A percentile compares a stretch with the other conserved stretches of the same genome.
Evolutionary conservation across 169 alveolate species (phyloP).

Genomic region (Cardiosporidium cionae): DNA sequence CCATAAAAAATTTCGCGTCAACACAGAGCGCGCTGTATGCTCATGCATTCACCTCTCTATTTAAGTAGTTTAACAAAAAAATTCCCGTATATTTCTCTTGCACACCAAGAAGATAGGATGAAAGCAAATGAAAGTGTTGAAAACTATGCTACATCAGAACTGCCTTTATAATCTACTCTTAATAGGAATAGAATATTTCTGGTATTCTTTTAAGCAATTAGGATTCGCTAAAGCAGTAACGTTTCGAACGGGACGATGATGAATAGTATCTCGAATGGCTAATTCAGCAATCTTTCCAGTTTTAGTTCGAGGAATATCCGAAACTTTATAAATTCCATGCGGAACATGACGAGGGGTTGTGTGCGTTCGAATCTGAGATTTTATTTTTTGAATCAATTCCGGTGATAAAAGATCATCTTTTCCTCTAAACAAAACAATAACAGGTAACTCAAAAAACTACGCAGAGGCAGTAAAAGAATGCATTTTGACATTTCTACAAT

Average conservation of each 20-base stretch:
- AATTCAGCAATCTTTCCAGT: slow-evolving; percentile 11
- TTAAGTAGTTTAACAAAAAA: no score
- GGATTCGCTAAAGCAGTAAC: slow-evolving; percentile 11
- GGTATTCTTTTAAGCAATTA: neutral
- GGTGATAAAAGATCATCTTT: no score
- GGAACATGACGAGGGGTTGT: slow-evolving; percentile 12
- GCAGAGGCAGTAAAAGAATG: no score
- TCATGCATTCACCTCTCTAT: no score
- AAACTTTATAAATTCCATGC: neutral
- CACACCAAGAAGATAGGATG: no score
- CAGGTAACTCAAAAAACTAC: no score
- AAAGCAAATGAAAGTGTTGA: no score
- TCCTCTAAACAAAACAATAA: no score
- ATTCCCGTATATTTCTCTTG: no score
- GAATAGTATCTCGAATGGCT: slow-evolving; percentile 16
- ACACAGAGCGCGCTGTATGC: no score
- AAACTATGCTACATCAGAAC: neutral
- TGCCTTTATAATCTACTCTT: neutral
- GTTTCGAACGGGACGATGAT: slow-evolving; percentile 1
- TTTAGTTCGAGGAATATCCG: slow-evolving; percentile 10
- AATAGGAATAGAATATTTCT: neutral
- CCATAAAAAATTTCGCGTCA: no score
- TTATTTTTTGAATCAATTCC: neutral
- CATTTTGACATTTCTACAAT: no score
- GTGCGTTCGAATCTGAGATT: neutral